A percentile compares a stretch with the other conserved stretches of the same genome.
Conservation (phyloP, 306 rosid species). For the Acacia confusa region DNA sequence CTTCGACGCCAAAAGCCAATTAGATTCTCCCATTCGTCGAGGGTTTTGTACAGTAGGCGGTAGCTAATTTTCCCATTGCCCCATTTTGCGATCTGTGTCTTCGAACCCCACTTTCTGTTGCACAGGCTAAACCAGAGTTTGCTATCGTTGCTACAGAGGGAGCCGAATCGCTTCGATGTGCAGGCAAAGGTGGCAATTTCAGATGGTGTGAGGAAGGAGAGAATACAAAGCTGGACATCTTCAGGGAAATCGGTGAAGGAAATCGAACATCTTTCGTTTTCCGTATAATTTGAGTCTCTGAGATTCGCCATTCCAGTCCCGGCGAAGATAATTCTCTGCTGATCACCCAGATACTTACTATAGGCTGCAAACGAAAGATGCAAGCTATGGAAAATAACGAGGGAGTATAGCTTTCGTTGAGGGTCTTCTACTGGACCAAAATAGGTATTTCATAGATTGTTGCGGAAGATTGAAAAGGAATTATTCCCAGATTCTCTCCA, state of each 20-base stretch:
- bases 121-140: conserved; percentile 86
- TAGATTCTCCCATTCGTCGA: conserved; percentile 66
- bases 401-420: not conserved
- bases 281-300: conserved; percentile 11
- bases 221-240: conserved; percentile 80
- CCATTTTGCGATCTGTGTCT: conserved; percentile 73
- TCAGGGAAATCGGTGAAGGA: conserved; percentile 79
- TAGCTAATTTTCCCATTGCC: conserved; percentile 52
- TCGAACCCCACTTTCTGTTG: conserved; percentile 83
- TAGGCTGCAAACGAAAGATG: not conserved
- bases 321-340: not conserved
- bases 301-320: conserved; percentile 39
- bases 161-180: conserved; percentile 67
- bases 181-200: conserved; percentile 72
- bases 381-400: not conserved
- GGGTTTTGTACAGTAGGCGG: conserved; percentile 63
- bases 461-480: conserved; percentile 19
- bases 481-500: conserved; percentile 35
- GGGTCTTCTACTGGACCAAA: not conserved
- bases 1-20: conserved; percentile 96
- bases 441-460: conserved; percentile 35
- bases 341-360: not conserved
- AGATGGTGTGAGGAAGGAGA: conserved; percentile 71
- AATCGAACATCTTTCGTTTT: conserved; percentile 32
- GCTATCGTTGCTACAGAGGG: conserved; percentile 57